phyloP scores from a whole-genome alignment of 208 protist species.

The Acanthamoeba triangularis region DNA sequence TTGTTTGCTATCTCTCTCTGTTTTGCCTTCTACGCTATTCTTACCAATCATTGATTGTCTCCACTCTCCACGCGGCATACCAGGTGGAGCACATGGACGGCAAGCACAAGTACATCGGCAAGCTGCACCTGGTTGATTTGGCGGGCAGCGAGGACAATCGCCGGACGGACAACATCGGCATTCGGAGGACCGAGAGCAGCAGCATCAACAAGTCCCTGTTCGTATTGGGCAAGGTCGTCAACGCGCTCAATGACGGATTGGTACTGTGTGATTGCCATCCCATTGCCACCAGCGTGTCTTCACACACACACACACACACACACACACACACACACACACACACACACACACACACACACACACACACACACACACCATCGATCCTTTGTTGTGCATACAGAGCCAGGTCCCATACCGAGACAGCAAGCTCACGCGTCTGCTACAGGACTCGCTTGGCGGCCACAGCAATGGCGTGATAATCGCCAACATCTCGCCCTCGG shows the following conservation, averaged over 20 bases:
- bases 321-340: too few species aligned
- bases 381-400: neutral
- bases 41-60: too few species aligned
- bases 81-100: conserved; percentile 74
- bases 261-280: neutral
- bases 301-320: neutral
- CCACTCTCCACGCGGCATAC: conserved; percentile 85
- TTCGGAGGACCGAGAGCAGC: conserved; percentile 90
- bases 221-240: conserved; percentile 94
- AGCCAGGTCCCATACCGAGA: conserved; percentile 93
- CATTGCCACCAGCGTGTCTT: neutral
- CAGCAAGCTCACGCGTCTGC: conserved; percentile 95
- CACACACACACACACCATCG: too few species aligned
- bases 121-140: conserved; percentile 93
- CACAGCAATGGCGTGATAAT: conserved; percentile 93
- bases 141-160: conserved; percentile 88
- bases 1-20: too few species aligned
- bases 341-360: too few species aligned
- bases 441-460: conserved; percentile 94
- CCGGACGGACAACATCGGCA: conserved; percentile 57
- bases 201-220: conserved; percentile 94
- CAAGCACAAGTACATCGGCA: conserved; percentile 81
- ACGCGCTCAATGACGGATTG: conserved; percentile 86
- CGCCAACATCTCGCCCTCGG: conserved; percentile 89
- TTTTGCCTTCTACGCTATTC: too few species aligned